Evolutionary conservation across 768 basidiomycete genomes (phyloP), one percentile per base, ranked within the genome.

Genomic region (Macrolepiota dolichaula): DNA sequence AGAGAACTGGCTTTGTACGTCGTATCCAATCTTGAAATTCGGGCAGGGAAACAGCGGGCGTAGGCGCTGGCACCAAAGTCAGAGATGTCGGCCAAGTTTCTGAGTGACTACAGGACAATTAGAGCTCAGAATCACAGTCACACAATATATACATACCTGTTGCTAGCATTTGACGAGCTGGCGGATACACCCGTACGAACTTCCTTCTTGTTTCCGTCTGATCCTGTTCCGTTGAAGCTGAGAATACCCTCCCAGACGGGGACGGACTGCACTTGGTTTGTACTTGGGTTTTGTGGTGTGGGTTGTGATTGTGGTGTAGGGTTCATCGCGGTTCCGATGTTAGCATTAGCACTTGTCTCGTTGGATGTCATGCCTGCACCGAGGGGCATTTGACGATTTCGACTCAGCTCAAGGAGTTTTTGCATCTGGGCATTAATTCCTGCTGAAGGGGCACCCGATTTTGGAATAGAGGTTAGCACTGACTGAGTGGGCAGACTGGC

Each of bases 21-120:
- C 70, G 77, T 36, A 85, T 69, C 87, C 87, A 88, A 1, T 62
- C 52, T 42, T 74, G 73, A 11, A 88, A 68, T 9, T 81, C 79
- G 1, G 47, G 3, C 3, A 65, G 36, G 0, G 83, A 64, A 11
- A 82, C 77, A 0, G 77, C 68, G 3, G 73, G 77, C 44, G 81
- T 77, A 44, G 72, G 71, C 24, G 79, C 74, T 6, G 79, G 72
- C 15, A 70, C 71, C 6, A 87, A 69, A 1, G 69, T 65, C 63
- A 88, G 63, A 2, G 66, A 65, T 7, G 64, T 57, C 1, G 88
- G 87, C 87, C 86, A 89, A 0, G 76, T 80, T 1, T 82, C 76
- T 6, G 77, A 63, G 49, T 71, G 81, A 56, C 88, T 89, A 65
- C 10, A 32, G 29, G 32, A 52, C 35, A 0, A n/a, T 46, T 29